Base-by-base conservation (phyloP, 2,329 filamentous ascomycete genomes). In the Penicillium sclerotiorum region DNA sequence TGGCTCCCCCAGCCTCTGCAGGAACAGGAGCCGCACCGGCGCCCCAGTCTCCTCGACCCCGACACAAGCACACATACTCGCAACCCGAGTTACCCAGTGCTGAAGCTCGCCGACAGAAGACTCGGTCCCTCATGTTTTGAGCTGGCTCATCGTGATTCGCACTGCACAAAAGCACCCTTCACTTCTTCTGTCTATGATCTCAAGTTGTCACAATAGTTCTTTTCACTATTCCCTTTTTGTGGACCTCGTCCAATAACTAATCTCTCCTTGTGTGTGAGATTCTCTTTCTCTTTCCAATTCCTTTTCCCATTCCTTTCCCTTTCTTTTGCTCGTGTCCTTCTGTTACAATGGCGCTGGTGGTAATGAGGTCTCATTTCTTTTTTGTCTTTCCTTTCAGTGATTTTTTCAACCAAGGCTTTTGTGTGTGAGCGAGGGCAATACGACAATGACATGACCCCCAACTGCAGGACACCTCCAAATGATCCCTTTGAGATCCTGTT, bases 121-220 rank as follows among this genome's bases (percentile, higher is more conserved):
- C 71, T 7, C 69, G 70, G 46, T 74, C 72, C 23, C 57, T 74
- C 53, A 69, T 74, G 48, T 73, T 73, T 49, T 74, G 58, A 64
- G 52, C 32, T 43, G 36, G 21, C 36, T 46, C 49, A 50, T 52
- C 12, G 33, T 38, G 8, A 22, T 32, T 36, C 36, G 40, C 20
- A 36, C 32, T 46, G 50, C 47, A 56, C 47, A 49, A 52, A 55
- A 53, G 40, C 45, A 36, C 27, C 13, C 28, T 58, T 59, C 45
- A 33, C 45, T 61, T 60, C 58, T 58, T 55, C 50, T 64, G 57
- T 59, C 50, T 42, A 60, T 60, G 51, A 60, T 62, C 51, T 47
- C 44, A 55, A 61, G 51, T 60, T 58, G 55, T 58, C 58, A 56
- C 54, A 56, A 56, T 60, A 57, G 45, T 49, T 32, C 32, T 52